Evolutionary conservation across 768 basidiomycete species (phyloP), one percentile per base, ranked within the genome.

Genomic region (Kwoniella mangroviensis): DNA sequence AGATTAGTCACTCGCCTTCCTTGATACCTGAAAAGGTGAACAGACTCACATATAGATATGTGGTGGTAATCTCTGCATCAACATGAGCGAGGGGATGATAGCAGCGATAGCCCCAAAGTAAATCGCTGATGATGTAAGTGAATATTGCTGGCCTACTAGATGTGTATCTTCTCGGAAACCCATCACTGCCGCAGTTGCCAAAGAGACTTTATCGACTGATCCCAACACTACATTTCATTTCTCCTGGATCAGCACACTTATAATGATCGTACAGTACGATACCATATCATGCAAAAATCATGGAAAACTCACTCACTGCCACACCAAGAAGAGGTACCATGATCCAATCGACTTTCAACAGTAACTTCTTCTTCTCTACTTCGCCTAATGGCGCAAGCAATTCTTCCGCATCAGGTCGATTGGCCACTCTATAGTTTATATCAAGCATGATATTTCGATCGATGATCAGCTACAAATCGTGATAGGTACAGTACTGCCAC

Each of bases 121-220:
- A 56, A 69, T 69, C 52, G 63, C 28, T 3, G 74, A 67, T 34
- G 53, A 54, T 13, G 51, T 45, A 65, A 69, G 65, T 7, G 55
- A 61, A 66, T 75, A 75, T 56, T 75, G 41, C 43, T 74, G 68
- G 10, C 76, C 78, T 2, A 69, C 59, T 1, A 79, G 70, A 21
- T 72, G 12, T 11, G 72, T 65, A 56, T 79, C 78, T 0, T 60
- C 43, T 28, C 68, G 76, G 17, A 79, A 43, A 12, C 72, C 72
- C 28, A 77, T 40, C 7, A 75, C 69, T 13, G 78, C 78, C 2
- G 78, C 74, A 1, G 69, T 72, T 2, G 71, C 74, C 21, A 79
- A 66, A 43, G 74, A 67, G 41, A 71, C 70, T 67, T 79, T 77
- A 66, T 76, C 76, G 61, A 76, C 73, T 7, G 71, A 67, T 28